Conservation (phyloP, 495 filamentous ascomycete genomes). For the Bacidia rubella region DNA sequence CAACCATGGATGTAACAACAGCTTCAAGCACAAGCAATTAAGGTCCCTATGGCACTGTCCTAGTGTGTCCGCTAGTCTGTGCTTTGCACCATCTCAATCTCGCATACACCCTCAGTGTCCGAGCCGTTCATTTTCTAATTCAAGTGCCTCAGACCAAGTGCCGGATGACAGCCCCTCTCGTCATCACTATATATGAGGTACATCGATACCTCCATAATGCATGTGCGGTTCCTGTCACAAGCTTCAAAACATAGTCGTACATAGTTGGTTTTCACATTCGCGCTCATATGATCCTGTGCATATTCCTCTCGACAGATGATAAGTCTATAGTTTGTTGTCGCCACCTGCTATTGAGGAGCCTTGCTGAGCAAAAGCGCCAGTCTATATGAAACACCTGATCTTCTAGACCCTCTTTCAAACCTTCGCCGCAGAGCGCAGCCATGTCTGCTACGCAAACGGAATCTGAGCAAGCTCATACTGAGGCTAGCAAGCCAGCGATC, state of each 20-base stretch:
- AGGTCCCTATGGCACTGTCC: neutral
- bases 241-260: neutral
- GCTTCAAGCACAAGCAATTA: neutral
- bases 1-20: conserved; percentile 2
- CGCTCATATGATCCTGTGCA: neutral
- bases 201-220: conserved; percentile 8
- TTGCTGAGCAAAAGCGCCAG: neutral
- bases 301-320: neutral
- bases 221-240: neutral
- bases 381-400: neutral
- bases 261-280: neutral
- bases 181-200: conserved; percentile 16
- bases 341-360: too few species aligned
- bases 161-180: conserved; percentile 15
- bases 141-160: conserved; percentile 5
- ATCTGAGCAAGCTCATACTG: conserved; percentile 5
- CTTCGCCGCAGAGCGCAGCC: neutral
- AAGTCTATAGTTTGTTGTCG: neutral
- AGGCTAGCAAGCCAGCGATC: conserved; percentile 6
- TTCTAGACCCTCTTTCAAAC: neutral
- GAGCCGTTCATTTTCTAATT: neutral
- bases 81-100: neutral
- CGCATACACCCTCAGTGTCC: conserved; percentile 1
- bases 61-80: conserved; percentile 3
- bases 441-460: conserved; percentile 13